Conservation (phyloP, 352 stramenopile genomes). For the Phytophthora citricola region DNA sequence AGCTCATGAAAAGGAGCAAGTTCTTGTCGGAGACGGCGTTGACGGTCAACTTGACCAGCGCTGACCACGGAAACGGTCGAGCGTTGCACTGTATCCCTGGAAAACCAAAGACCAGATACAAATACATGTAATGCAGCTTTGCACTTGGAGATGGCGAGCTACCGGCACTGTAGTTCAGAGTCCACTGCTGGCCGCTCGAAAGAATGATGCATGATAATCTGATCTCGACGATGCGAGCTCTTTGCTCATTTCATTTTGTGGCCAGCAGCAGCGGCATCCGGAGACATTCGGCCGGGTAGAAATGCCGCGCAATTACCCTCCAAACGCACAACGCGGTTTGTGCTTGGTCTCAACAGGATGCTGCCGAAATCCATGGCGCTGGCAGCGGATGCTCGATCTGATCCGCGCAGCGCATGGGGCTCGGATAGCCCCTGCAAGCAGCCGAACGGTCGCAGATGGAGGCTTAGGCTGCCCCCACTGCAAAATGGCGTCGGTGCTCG, state of each 20-base stretch:
- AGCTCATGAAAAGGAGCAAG: not conserved
- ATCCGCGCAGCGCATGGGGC: constrained; percentile 19
- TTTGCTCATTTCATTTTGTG: constrained; percentile 6
- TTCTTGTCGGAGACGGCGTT: not conserved
- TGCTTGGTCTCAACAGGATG: constrained; percentile 31
- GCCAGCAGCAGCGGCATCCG: constrained; percentile 5
- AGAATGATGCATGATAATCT: constrained; percentile 11
- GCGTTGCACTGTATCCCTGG: not conserved
- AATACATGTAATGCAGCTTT: too few relatives aligned
- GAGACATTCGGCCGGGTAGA: constrained; percentile 29
- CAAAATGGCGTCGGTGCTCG: constrained; percentile 8
- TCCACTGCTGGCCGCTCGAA: too few relatives aligned
- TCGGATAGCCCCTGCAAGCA: constrained; percentile 11
- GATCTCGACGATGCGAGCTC: constrained; percentile 17
- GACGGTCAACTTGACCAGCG: not conserved
- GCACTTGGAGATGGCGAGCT: too few relatives aligned
- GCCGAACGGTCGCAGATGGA: constrained; percentile 6
- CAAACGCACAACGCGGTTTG: constrained; percentile 13
- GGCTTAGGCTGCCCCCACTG: constrained; percentile 4
- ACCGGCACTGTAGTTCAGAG: too few relatives aligned
- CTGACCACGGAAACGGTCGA: not conserved
- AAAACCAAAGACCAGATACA: constrained; percentile 6
- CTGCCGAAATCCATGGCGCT: constrained; percentile 4
- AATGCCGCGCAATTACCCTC: constrained; percentile 17
- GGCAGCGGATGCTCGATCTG: constrained; percentile 16